Evolutionary conservation across 305 asterid genomes (phyloP).

Genomic region (Rubia peregrina): DNA sequence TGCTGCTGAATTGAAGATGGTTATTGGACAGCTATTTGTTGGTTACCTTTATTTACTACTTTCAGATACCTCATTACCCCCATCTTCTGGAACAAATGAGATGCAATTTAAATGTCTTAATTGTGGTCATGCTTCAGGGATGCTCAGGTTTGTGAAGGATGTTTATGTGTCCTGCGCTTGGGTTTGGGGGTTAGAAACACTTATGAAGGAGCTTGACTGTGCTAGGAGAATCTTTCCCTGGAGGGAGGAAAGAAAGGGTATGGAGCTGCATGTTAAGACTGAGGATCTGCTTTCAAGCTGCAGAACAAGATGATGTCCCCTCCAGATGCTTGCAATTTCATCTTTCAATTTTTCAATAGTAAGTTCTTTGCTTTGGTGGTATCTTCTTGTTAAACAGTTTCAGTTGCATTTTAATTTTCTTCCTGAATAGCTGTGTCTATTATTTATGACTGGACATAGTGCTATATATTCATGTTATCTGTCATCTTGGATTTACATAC

Average conservation of each 20-base stretch:
- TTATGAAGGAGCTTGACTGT: conserved; percentile 80
- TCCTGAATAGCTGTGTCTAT: neutral
- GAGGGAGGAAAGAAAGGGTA: conserved; percentile 79
- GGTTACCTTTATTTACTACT: no score
- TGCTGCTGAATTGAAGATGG: no score
- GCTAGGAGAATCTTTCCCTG: conserved; percentile 61
- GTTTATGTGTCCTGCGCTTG: conserved; percentile 69
- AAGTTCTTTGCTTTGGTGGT: conserved; percentile 31
- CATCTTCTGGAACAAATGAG: conserved; percentile 60
- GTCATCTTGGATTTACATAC: neutral
- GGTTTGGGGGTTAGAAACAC: conserved; percentile 62
- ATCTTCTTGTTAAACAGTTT: neutral
- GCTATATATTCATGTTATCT: neutral
- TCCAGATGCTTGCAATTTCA: conserved; percentile 59
- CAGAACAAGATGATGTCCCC: conserved; percentile 56
- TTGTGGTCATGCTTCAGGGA: conserved; percentile 84
- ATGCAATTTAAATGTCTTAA: conserved; percentile 90
- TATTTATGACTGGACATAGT: neutral
- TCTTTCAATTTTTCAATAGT: conserved; percentile 72
- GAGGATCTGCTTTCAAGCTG: conserved; percentile 51
- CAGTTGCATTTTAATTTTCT: neutral
- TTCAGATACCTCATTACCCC: no score
- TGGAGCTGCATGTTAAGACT: conserved; percentile 65
- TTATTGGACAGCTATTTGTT: no score
- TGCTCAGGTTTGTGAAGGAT: conserved; percentile 97